A percentile compares a stretch with the other conserved stretches of the same genome.
Evolutionary conservation across 106 monocot species (phyloP).

Genomic region (Acanthochlamys bracteata): DNA sequence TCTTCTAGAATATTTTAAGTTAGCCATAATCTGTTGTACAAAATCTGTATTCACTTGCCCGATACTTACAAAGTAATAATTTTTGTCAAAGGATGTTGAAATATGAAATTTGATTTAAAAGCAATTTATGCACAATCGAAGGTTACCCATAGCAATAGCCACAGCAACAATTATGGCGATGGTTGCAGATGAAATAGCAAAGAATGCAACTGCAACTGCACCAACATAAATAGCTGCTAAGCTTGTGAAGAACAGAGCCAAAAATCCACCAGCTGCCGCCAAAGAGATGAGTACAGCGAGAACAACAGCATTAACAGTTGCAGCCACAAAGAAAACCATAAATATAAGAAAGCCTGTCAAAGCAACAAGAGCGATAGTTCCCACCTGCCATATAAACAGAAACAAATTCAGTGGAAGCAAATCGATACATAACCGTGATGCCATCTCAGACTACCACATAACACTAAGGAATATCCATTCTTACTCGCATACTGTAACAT

Average conservation of each 20-base stretch:
- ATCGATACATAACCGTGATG: too few relatives aligned
- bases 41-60: too few relatives aligned
- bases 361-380: conserved; percentile 49
- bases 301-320: conserved; percentile 68
- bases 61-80: too few relatives aligned
- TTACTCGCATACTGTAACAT: too few relatives aligned
- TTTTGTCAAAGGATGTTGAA: not conserved
- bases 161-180: conserved; percentile 42
- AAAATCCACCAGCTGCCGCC: conserved; percentile 82
- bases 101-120: not conserved
- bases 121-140: not conserved
- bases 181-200: conserved; percentile 53
- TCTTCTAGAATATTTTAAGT: too few relatives aligned
- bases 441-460: too few relatives aligned
- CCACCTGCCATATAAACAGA: conserved; percentile 46
- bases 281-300: conserved; percentile 68
- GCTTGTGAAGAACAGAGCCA: conserved; percentile 81
- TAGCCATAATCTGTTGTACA: too few relatives aligned
- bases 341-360: conserved; percentile 64
- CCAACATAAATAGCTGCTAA: conserved; percentile 66
- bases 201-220: conserved; percentile 64
- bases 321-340: conserved; percentile 53
- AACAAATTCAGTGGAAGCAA: not conserved
- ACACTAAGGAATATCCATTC: too few relatives aligned
- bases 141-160: conserved; percentile 51